These are phyloP conservation scores for Mycocentrospora acerina DNA, from an alignment of 2,329 filamentous ascomycete genomes.

Conservation along the genomic window DNA sequence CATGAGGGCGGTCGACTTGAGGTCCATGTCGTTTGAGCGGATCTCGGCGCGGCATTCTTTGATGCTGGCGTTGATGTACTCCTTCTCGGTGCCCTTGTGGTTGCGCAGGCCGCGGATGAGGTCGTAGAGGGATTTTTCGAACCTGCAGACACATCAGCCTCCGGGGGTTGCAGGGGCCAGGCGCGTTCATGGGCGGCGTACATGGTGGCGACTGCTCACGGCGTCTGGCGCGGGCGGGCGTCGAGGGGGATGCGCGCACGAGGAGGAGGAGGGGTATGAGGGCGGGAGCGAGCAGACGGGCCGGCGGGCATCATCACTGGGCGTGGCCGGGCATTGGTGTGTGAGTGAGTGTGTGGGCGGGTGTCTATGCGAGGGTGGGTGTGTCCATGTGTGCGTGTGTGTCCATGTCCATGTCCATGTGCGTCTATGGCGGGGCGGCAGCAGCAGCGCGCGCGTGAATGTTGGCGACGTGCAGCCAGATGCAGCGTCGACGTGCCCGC, in stretches of 20 bases:
- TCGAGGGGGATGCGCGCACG: constrained; percentile 15
- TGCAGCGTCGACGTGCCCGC: constrained; percentile 17
- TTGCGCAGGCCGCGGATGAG: constrained; percentile 94
- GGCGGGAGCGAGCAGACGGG: constrained; percentile 20
- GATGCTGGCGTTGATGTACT: constrained; percentile 90
- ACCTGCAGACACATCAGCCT: constrained; percentile 61
- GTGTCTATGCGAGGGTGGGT: too few species aligned
- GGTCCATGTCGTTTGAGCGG: constrained; percentile 90
- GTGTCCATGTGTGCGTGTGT: too few species aligned
- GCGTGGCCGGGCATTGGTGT: constrained; percentile 20
- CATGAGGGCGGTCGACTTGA: constrained; percentile 92
- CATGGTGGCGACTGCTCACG: constrained; percentile 26
- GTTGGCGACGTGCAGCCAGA: too few species aligned
- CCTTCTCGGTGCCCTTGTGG: constrained; percentile 91
- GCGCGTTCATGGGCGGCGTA: constrained; percentile 4
- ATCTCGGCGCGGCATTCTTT: constrained; percentile 96
- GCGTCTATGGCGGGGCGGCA: too few species aligned
- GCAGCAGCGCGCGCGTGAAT: neutral
- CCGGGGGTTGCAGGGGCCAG: neutral
- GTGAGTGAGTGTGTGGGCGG: too few species aligned
- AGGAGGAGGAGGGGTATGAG: constrained; percentile 37
- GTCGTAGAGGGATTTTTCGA: constrained; percentile 98
- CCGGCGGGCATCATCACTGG: constrained; percentile 38
- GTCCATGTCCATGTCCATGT: too few species aligned
- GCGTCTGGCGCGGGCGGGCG: constrained; percentile 16